Evolutionary conservation across 106 monocot species (phyloP).

Genomic region (Posidonia australis): DNA sequence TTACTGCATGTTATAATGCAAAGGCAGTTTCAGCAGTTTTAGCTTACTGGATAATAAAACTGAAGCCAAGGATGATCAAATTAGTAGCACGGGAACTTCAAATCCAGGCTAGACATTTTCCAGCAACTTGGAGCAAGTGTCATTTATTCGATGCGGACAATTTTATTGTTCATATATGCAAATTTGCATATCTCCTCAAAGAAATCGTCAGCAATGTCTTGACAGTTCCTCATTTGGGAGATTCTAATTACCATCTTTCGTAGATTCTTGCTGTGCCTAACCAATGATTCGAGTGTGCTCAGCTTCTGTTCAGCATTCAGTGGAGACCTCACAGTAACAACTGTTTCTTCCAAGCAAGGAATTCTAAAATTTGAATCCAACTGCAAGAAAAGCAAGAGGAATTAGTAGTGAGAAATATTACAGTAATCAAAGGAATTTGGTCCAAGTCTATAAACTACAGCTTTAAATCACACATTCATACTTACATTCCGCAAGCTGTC

Average conservation of each 20-base stretch:
- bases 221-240: conserved; percentile 72
- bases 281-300: conserved; percentile 52
- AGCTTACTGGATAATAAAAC: no score
- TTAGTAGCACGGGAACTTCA: neutral
- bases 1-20: no score
- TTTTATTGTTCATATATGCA: conserved; percentile 33
- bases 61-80: neutral
- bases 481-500: conserved; percentile 73
- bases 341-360: conserved; percentile 62
- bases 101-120: neutral
- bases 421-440: neutral
- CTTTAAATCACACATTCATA: neutral
- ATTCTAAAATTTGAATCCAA: conserved; percentile 56
- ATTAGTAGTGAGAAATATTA: neutral
- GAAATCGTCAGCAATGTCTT: conserved; percentile 79
- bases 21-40: no score
- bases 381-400: conserved; percentile 24
- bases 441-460: neutral
- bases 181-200: conserved; percentile 80
- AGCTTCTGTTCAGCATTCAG: conserved; percentile 91
- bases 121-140: neutral
- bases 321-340: conserved; percentile 77
- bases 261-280: conserved; percentile 41
- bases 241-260: conserved; percentile 66
- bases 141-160: conserved; percentile 58